Evolutionary conservation across 768 basidiomycete species (phyloP), one percentile per base, ranked within the genome.

Genomic region (Gymnopilus junonius): DNA sequence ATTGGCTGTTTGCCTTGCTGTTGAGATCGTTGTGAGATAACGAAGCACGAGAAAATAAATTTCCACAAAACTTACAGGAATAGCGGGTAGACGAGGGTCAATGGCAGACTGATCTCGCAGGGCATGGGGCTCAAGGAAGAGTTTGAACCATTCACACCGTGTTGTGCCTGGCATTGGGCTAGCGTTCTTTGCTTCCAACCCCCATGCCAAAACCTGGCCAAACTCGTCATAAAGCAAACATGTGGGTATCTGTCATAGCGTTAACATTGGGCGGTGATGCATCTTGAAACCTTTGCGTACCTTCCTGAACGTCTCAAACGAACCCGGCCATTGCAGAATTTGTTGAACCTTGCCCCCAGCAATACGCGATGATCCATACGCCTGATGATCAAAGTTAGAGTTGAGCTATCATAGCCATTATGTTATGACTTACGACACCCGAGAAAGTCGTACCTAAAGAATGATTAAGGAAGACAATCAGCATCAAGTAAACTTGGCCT

Each of bases 321-420:
- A 90, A 6, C 92, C 92, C 0, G 92, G 93, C 94, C 94, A 95
- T 62, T 85, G 85, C 17, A 95, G 75, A 59, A 95, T 93, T 71
- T 95, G 93, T 66, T 94, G 94, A 4, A 94, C 84, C 65, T 83
- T 82, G 15, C 94, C 94, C 0, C 83, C 85, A 10, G 90, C 86
- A 61, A 94, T 91, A 65, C 94, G 88, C 11, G 93, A 90, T 8
- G 93, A 94, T 7, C 91, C 93, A 70, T 92, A 96, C 0, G 94
- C 92, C 92, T 93, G 42, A 39, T 10, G 48, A 57, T 67, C 61
- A 64, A 65, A 59, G 50, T 25, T n/a, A 35, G 37, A n/a, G 35
- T 61, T 12, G 12, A 4, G 15, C 35, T 58, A 57, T 48, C 25
- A 46, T 32, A 35, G 8, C 15, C 14, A 10, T 14, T 51, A 39